A percentile compares a stretch with the other conserved stretches of the same genome.
Evolutionary conservation across 148 eudicot species (phyloP).

Genomic region (Limonium bicolor): DNA sequence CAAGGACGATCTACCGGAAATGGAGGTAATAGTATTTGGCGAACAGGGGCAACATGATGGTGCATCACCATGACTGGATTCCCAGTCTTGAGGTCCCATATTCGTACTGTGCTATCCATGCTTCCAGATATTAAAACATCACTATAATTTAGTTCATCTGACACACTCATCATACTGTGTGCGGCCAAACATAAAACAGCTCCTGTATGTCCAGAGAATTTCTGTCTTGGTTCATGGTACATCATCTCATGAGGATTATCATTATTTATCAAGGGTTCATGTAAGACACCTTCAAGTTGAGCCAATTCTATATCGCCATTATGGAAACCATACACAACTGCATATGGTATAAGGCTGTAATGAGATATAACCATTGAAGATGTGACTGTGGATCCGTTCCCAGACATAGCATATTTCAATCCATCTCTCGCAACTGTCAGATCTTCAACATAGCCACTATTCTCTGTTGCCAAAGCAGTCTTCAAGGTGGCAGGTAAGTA

Average conservation of each 20-base stretch:
- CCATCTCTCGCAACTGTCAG: slow-evolving; percentile 14
- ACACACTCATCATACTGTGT: slow-evolving; percentile 34
- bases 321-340: slow-evolving; percentile 76
- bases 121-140: slow-evolving; percentile 76
- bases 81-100: slow-evolving; percentile 84
- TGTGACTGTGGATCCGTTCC: slow-evolving; percentile 31
- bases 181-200: slow-evolving; percentile 88
- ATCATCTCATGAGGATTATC: slow-evolving; percentile 15
- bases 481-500: slow-evolving; percentile 1
- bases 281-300: slow-evolving; percentile 27
- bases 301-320: slow-evolving; percentile 75
- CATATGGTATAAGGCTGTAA: slow-evolving; percentile 40
- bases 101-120: slow-evolving; percentile 72
- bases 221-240: slow-evolving; percentile 29
- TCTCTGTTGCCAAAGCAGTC: slow-evolving; percentile 3
- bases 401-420: slow-evolving; percentile 13
- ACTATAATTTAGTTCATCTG: slow-evolving; percentile 19
- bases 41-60: slow-evolving; percentile 92
- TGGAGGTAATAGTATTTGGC: slow-evolving; percentile 77
- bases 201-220: slow-evolving; percentile 61
- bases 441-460: slow-evolving; percentile 2
- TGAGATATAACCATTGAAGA: slow-evolving; percentile 89
- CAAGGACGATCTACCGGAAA: slow-evolving; percentile 56
- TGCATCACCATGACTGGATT: slow-evolving; percentile 56
- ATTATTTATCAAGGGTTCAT: slow-evolving; percentile 15